Evolutionary conservation across 2,329 filamentous ascomycete species (phyloP).

Genomic region (Fusarium sp.): DNA sequence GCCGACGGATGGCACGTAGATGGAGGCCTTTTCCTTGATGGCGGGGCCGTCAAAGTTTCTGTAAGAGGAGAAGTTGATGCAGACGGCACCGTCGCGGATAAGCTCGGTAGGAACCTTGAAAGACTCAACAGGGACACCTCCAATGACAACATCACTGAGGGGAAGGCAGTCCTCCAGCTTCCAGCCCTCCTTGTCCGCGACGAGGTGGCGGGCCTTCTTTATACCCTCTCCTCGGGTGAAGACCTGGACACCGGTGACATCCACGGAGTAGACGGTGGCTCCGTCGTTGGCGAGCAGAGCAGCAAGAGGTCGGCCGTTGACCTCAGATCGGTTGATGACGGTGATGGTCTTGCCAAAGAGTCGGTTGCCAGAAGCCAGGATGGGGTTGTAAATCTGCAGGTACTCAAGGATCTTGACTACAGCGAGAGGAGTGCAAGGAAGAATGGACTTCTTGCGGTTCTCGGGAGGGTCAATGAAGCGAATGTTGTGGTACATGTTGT

Average conservation of each 20-base stretch:
- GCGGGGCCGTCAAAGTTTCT: conserved; percentile 89
- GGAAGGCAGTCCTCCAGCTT: conserved; percentile 83
- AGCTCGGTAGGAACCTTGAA: conserved; percentile 91
- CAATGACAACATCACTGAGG: conserved; percentile 93
- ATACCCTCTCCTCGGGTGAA: conserved; percentile 92
- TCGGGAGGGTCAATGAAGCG: conserved; percentile 86
- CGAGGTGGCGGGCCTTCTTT: conserved; percentile 86
- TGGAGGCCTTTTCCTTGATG: conserved; percentile 94
- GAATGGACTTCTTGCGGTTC: conserved; percentile 86
- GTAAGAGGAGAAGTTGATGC: conserved; percentile 97
- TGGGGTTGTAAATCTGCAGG: conserved; percentile 95
- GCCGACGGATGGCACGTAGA: conserved; percentile 96
- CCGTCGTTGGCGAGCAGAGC: conserved; percentile 96
- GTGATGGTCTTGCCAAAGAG: conserved; percentile 95
- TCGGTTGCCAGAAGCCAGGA: conserved; percentile 91
- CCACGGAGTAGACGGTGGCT: conserved; percentile 93
- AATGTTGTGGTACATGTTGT: conserved; percentile 99
- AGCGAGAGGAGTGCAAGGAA: conserved; percentile 95
- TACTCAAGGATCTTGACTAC: conserved; percentile 98
- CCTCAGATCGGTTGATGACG: conserved; percentile 95
- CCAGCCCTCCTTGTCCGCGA: conserved; percentile 85
- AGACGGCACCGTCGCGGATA: conserved; percentile 91
- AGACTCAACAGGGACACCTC: conserved; percentile 86
- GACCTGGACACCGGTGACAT: conserved; percentile 89
- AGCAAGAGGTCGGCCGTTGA: conserved; percentile 92